Evolutionary conservation across 2,329 filamentous ascomycete genomes (phyloP).

Genomic region (Fusarium chaquense): DNA sequence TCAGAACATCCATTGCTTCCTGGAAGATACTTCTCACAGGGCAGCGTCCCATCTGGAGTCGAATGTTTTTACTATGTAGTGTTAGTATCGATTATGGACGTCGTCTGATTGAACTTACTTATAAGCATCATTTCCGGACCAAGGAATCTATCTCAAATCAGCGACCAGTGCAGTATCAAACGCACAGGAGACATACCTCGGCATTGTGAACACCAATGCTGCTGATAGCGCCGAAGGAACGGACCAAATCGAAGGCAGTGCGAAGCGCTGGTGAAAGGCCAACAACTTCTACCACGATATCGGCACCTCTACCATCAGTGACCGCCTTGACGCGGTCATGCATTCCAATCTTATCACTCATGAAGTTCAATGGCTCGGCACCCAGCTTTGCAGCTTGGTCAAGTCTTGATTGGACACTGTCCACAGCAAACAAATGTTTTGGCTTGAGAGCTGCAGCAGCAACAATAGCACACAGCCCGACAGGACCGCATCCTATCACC

Average conservation of each 20-base stretch:
- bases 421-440: conserved; percentile 81
- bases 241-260: conserved; percentile 77
- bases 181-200: conserved; percentile 62
- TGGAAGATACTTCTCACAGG: conserved; percentile 78
- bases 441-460: conserved; percentile 80
- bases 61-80: conserved; percentile 72
- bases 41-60: conserved; percentile 81
- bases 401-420: conserved; percentile 80
- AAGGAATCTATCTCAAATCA: conserved; percentile 65
- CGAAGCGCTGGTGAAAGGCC: conserved; percentile 75
- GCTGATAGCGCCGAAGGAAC: conserved; percentile 78
- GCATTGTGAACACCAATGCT: conserved; percentile 82
- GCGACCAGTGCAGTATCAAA: background rate
- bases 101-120: conserved; percentile 52
- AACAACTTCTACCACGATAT: conserved; percentile 86
- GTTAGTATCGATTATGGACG: conserved; percentile 25
- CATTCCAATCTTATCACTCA: conserved; percentile 72
- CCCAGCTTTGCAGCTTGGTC: conserved; percentile 79
- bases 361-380: conserved; percentile 85
- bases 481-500: conserved; percentile 85
- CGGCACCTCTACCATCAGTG: conserved; percentile 83
- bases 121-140: conserved; percentile 73
- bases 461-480: conserved; percentile 85
- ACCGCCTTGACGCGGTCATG: conserved; percentile 76
- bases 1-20: conserved; percentile 72